Evolutionary conservation across 805 yeast species (phyloP).

Genomic region (Maudiozyma bulderi): DNA sequence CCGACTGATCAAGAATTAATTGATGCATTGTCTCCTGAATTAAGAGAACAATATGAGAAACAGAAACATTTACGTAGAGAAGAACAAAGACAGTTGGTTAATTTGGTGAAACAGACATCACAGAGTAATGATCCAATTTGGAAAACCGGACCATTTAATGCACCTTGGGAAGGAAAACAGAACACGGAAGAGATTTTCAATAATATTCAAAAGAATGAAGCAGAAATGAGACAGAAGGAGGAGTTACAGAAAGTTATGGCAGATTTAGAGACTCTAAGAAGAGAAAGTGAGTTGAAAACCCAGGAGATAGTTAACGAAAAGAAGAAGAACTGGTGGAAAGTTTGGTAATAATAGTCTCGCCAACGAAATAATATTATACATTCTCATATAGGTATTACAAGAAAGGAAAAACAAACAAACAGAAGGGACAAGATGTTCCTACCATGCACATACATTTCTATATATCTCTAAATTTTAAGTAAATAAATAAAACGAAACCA

Average conservation of each 20-base stretch:
- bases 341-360: slow-evolving; percentile 4
- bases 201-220: slow-evolving; percentile 1
- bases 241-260: neutral
- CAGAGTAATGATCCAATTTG: slow-evolving; percentile 70
- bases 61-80: slow-evolving; percentile 50
- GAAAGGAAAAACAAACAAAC: too few relatives aligned
- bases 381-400: too few relatives aligned
- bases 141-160: slow-evolving; percentile 62
- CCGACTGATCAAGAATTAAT: slow-evolving; percentile 81
- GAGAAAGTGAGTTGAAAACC: slow-evolving; percentile 3
- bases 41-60: slow-evolving; percentile 62
- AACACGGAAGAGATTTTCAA: slow-evolving; percentile 2
- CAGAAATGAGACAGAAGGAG: slow-evolving; percentile 3
- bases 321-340: slow-evolving; percentile 6
- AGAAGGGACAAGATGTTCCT: too few relatives aligned
- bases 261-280: slow-evolving; percentile 3
- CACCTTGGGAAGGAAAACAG: slow-evolving; percentile 49
- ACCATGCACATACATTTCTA: too few relatives aligned
- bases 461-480: too few relatives aligned
- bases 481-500: too few relatives aligned
- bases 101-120: slow-evolving; percentile 53
- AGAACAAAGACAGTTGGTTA: slow-evolving; percentile 64
- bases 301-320: slow-evolving; percentile 5
- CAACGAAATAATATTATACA: too few relatives aligned
- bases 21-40: slow-evolving; percentile 69